Evolutionary conservation across 164 flowering plant genomes (phyloP).

Genomic region (Litsea cubeba): DNA sequence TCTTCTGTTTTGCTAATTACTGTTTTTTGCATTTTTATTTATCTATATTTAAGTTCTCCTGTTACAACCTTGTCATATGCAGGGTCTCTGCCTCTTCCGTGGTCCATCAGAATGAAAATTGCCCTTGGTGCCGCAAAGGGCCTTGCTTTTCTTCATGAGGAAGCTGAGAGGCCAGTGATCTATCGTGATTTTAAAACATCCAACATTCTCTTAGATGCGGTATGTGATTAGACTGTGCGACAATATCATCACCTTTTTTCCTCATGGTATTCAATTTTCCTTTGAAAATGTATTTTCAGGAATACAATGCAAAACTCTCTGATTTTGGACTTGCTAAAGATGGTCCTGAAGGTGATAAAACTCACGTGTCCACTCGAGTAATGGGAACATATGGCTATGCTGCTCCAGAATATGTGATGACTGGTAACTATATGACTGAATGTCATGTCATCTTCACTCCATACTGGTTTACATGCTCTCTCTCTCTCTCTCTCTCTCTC

Average conservation of each 20-base stretch:
- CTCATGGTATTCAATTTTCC: constrained; percentile 1
- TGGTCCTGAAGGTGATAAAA: constrained; percentile 83
- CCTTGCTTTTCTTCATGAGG: constrained; percentile 44
- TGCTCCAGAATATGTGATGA: constrained; percentile 84
- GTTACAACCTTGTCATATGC: constrained; percentile 23
- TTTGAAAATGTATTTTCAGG: constrained; percentile 35
- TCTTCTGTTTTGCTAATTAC: neutral
- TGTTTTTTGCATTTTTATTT: neutral
- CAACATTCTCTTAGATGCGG: constrained; percentile 43
- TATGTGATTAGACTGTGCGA: constrained; percentile 9
- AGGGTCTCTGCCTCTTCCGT: constrained; percentile 44
- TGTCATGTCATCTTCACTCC: neutral
- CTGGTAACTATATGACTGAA: constrained; percentile 36
- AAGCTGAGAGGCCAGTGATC: constrained; percentile 42
- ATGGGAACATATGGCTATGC: constrained; percentile 92
- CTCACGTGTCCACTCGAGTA: constrained; percentile 83
- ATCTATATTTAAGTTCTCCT: constrained; percentile 18
- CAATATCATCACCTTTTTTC: neutral
- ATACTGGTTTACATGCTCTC: too few species aligned
- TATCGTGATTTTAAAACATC: constrained; percentile 45
- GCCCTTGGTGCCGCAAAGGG: constrained; percentile 44
- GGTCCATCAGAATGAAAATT: constrained; percentile 43
- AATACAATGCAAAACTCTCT: constrained; percentile 76
- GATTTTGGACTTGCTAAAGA: constrained; percentile 87
- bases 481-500: too few species aligned